Evolutionary conservation across 2,329 filamentous ascomycete species (phyloP).

Genomic region (Epichloe brachyelytri): DNA sequence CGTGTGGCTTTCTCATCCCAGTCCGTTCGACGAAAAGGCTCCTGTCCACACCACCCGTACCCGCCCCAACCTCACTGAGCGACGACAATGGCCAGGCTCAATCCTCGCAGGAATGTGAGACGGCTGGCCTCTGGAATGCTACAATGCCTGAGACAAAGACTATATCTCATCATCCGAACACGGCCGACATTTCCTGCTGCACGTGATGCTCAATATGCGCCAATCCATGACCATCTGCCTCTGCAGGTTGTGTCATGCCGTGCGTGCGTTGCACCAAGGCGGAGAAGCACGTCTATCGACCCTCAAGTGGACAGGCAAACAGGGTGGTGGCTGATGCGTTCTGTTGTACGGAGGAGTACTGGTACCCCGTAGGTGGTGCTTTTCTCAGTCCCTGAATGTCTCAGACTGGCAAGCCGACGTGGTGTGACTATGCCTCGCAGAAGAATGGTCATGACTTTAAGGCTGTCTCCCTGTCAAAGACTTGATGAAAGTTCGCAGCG

Average conservation of each 20-base stretch:
- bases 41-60: conserved; percentile 1
- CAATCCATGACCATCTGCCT: conserved; percentile 6
- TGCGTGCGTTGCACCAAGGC: conserved; percentile 4
- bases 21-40: background rate
- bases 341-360: background rate
- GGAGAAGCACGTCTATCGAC: background rate
- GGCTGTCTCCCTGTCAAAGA: background rate
- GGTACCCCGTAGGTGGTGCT: background rate
- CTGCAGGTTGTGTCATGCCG: conserved; percentile 8
- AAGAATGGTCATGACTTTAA: conserved; percentile 5
- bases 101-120: conserved; percentile 16
- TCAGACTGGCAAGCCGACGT: conserved; percentile 4
- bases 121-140: conserved; percentile 20
- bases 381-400: conserved; percentile 10
- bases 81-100: conserved; percentile 20
- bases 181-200: conserved; percentile 10
- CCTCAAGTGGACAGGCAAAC: background rate
- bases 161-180: conserved; percentile 16
- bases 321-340: background rate
- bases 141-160: conserved; percentile 23
- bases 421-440: conserved; percentile 7
- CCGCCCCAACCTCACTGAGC: conserved; percentile 18
- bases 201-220: conserved; percentile 14
- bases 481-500: background rate
- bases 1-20: conserved; percentile 4